Evolutionary conservation across 2,329 filamentous ascomycete species (phyloP).

Genomic region (Ramichloridium luteum): DNA sequence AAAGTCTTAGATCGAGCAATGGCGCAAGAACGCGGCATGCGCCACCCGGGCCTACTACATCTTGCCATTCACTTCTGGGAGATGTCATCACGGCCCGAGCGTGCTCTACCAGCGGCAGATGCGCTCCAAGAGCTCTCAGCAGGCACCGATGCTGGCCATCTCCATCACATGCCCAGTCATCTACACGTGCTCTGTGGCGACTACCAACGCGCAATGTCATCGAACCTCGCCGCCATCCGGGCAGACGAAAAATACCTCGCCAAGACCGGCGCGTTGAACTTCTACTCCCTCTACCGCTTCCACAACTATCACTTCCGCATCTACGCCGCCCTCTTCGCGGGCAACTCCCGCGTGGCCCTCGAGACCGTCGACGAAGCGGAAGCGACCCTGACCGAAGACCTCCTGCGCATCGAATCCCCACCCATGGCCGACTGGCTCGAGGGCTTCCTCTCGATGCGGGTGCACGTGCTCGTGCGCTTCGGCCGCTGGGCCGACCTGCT

Average conservation of each 20-base stretch:
- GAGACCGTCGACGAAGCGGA: conserved; percentile 50
- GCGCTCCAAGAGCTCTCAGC: conserved; percentile 48
- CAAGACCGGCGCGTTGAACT: conserved; percentile 50
- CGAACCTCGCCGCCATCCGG: conserved; percentile 53
- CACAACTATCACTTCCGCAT: conserved; percentile 66
- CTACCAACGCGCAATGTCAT: conserved; percentile 53
- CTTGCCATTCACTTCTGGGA: conserved; percentile 69
- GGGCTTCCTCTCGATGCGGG: conserved; percentile 52
- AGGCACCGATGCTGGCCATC: conserved; percentile 58
- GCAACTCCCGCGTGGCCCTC: conserved; percentile 49
- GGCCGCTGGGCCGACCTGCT: conserved; percentile 59
- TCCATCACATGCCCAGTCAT: conserved; percentile 68
- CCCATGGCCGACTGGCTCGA: conserved; percentile 75
- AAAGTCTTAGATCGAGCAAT: conserved; percentile 48
- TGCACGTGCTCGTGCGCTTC: conserved; percentile 62
- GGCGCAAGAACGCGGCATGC: conserved; percentile 32
- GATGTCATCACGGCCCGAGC: conserved; percentile 57
- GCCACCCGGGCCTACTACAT: conserved; percentile 60
- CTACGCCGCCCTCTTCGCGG: conserved; percentile 69
- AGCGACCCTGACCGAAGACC: conserved; percentile 46
- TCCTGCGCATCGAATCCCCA: conserved; percentile 52
- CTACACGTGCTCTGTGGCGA: conserved; percentile 62
- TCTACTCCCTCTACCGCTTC: conserved; percentile 64
- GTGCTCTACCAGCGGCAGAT: conserved; percentile 49
- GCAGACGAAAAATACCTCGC: conserved; percentile 57